Evolutionary conservation across 2,329 filamentous ascomycete species (phyloP).

Genomic region (Aspergillus intermedius): DNA sequence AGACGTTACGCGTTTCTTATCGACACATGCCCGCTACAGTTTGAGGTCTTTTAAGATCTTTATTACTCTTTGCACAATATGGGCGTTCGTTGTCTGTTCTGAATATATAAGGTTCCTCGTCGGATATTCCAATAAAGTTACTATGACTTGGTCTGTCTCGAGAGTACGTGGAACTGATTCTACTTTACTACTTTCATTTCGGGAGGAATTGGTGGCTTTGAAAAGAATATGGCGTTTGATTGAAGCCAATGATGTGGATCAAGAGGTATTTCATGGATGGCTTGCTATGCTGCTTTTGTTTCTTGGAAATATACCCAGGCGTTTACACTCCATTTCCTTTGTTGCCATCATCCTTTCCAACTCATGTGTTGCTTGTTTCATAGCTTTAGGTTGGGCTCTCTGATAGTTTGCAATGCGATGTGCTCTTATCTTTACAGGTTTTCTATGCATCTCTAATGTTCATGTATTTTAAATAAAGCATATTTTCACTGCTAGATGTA

Average conservation of each 20-base stretch:
- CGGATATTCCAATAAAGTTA: slow-evolving; percentile 16
- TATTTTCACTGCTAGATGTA: too few species aligned
- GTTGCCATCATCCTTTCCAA: slow-evolving; percentile 1
- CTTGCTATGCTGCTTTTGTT: slow-evolving; percentile 16
- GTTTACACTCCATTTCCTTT: slow-evolving; percentile 15
- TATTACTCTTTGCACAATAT: slow-evolving; percentile 23
- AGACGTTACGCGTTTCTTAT: neutral
- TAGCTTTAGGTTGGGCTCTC: neutral
- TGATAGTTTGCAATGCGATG: neutral
- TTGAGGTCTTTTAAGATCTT: slow-evolving; percentile 6
- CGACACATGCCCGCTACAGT: slow-evolving; percentile 1
- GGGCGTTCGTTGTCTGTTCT: slow-evolving; percentile 23
- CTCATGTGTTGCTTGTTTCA: neutral
- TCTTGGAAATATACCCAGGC: slow-evolving; percentile 31
- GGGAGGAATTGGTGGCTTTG: slow-evolving; percentile 11
- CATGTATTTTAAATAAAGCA: too few species aligned
- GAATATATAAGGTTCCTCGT: slow-evolving; percentile 11
- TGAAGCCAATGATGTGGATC: slow-evolving; percentile 20
- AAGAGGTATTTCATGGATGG: slow-evolving; percentile 26
- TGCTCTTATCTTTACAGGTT: too few species aligned
- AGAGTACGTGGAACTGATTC: slow-evolving; percentile 13
- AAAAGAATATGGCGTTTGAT: slow-evolving; percentile 29
- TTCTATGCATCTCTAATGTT: too few species aligned
- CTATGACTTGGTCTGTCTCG: slow-evolving; percentile 17
- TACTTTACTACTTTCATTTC: neutral